Conservation (phyloP, 495 filamentous ascomycete genomes). For the Penicillium flavigenum region DNA sequence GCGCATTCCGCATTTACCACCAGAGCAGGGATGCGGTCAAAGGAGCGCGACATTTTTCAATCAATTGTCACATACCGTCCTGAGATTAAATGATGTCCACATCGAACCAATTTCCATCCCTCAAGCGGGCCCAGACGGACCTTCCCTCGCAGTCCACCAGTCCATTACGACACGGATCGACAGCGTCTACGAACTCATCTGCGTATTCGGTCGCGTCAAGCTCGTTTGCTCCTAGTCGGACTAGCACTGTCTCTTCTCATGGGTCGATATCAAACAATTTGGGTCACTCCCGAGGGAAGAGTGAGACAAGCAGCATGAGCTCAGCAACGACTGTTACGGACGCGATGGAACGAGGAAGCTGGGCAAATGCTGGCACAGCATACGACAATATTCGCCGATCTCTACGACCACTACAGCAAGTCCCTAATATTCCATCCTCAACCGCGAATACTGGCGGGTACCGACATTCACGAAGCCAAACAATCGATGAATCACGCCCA, state of each 20-base stretch:
- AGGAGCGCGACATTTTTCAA: slow-evolving; percentile 29
- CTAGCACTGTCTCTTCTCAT: slow-evolving; percentile 75
- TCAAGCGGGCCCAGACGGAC: slow-evolving; percentile 68
- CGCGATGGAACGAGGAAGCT: slow-evolving; percentile 16
- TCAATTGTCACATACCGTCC: slow-evolving; percentile 35
- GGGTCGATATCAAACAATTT: slow-evolving; percentile 56
- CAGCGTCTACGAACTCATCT: slow-evolving; percentile 74
- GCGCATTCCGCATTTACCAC: slow-evolving; percentile 30
- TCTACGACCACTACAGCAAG: slow-evolving; percentile 71
- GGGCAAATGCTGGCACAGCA: slow-evolving; percentile 52
- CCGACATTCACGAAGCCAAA: slow-evolving; percentile 48
- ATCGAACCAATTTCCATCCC: slow-evolving; percentile 35
- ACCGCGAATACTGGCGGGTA: slow-evolving; percentile 28
- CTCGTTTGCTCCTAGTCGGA: slow-evolving; percentile 64
- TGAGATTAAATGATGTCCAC: slow-evolving; percentile 36
- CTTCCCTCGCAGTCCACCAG: slow-evolving; percentile 55
- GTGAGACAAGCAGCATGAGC: slow-evolving; percentile 58
- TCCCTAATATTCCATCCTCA: slow-evolving; percentile 53
- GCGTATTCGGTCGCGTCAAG: slow-evolving; percentile 70
- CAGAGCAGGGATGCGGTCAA: slow-evolving; percentile 48
- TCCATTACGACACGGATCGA: slow-evolving; percentile 71
- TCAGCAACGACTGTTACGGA: slow-evolving; percentile 40
- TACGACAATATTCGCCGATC: slow-evolving; percentile 76
- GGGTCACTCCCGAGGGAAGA: slow-evolving; percentile 74
- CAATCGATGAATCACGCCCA: slow-evolving; percentile 39